Conservation (phyloP, 306 rosid genomes). For the Corylus avellana region DNA sequence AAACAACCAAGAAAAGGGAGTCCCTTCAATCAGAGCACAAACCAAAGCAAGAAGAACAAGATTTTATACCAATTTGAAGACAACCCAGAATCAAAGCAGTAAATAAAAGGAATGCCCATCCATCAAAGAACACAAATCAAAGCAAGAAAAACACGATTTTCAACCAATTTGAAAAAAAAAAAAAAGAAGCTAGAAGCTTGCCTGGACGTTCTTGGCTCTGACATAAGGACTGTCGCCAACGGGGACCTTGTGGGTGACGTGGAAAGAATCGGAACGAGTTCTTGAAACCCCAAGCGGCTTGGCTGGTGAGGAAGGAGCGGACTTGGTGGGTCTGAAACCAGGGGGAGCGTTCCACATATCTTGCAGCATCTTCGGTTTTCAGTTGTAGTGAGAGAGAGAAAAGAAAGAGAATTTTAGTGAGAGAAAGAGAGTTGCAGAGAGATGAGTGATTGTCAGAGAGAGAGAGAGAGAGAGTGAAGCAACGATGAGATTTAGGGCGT, state of each 20-base stretch:
- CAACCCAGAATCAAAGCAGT: not conserved
- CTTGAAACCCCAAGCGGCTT: slow-evolving; percentile 72
- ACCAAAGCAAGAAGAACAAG: not conserved
- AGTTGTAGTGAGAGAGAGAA: not conserved
- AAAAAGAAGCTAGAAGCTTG: slow-evolving; percentile 15
- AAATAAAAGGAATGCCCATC: not conserved
- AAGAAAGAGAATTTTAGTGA: slow-evolving; percentile 7
- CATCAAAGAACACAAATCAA: not conserved
- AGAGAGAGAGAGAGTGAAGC: slow-evolving; percentile 15
- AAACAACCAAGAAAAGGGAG: not conserved
- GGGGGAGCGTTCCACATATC: slow-evolving; percentile 97
- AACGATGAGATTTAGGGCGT: slow-evolving; percentile 2
- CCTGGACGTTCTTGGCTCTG: slow-evolving; percentile 96
- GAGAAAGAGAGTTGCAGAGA: not conserved
- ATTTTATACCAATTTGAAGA: not conserved
- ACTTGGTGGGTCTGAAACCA: slow-evolving; percentile 89
- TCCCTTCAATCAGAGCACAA: not conserved
- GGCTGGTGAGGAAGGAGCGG: slow-evolving; percentile 97
- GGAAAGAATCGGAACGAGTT: slow-evolving; percentile 82
- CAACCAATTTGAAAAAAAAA: not conserved
- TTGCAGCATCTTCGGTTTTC: slow-evolving; percentile 53
- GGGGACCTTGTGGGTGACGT: slow-evolving; percentile 83
- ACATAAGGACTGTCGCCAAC: slow-evolving; percentile 90
- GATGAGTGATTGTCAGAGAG: not conserved
- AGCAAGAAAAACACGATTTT: not conserved